These are phyloP conservation scores for Biscogniauxia marginata DNA, from an alignment of 2,329 filamentous ascomycete species.

Conservation along the genomic window DNA sequence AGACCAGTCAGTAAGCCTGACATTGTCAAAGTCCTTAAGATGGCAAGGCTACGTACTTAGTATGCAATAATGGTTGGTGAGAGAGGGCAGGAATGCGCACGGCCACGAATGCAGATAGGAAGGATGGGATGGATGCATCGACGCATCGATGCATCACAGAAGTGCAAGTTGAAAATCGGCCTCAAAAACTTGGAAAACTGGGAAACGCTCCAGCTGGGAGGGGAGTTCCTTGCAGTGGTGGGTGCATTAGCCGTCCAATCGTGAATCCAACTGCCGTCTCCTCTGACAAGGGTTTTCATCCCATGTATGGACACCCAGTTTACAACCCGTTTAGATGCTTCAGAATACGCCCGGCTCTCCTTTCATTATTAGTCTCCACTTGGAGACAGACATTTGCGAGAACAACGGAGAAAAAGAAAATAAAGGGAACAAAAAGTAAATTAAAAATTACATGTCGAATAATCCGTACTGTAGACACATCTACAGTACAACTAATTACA, in stretches of 20 bases:
- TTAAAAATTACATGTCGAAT: too few species aligned
- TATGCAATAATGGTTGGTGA: neutral
- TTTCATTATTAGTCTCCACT: too few species aligned
- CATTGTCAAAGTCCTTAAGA: too few species aligned
- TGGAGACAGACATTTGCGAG: too few species aligned
- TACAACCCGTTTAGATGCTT: too few species aligned
- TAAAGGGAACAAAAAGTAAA: too few species aligned
- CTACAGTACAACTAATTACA: too few species aligned
- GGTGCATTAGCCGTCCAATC: neutral
- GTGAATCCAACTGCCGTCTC: neutral
- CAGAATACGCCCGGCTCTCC: too few species aligned
- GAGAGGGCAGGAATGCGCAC: neutral
- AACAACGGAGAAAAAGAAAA: too few species aligned
- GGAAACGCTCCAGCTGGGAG: conserved; percentile 6
- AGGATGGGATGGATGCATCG: neutral
- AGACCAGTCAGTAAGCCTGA: neutral
- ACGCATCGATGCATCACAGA: neutral
- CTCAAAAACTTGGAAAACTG: conserved; percentile 16
- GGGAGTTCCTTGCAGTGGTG: neutral
- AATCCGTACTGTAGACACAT: too few species aligned
- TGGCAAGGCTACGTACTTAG: neutral
- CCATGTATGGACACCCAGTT: too few species aligned
- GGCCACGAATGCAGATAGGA: neutral
- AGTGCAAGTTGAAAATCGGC: neutral
- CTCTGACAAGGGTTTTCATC: too few species aligned